These are phyloP conservation scores for Extremus antarcticus DNA, from an alignment of 495 filamentous ascomycete genomes.

Conservation along the genomic window DNA sequence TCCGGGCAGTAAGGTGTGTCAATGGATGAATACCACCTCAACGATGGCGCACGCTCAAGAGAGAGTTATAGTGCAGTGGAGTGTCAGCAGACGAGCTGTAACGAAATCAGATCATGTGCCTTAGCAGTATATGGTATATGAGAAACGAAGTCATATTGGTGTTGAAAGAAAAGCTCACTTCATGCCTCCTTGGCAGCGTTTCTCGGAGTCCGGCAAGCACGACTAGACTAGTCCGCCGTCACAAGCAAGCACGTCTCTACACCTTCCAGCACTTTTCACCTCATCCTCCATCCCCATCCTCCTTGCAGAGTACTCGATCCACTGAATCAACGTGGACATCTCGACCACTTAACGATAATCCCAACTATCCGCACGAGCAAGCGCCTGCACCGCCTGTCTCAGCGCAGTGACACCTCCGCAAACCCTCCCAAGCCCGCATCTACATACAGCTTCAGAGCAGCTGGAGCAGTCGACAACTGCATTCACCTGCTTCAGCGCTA, in stretches of 20 bases:
- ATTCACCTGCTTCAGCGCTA: neutral
- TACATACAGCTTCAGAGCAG: neutral
- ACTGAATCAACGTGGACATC: neutral
- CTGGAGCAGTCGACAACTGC: neutral
- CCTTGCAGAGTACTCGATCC: neutral
- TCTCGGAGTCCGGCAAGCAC: too few species aligned
- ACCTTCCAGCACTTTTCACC: neutral
- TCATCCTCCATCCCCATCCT: neutral
- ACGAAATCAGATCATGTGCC: too few species aligned
- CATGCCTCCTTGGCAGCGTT: too few species aligned
- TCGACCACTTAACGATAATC: neutral
- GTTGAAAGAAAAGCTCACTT: too few species aligned
- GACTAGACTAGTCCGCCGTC: too few species aligned
- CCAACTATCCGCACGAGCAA: neutral
- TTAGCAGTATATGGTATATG: too few species aligned
- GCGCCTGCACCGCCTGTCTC: neutral
- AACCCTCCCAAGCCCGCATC: neutral
- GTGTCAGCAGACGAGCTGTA: too few species aligned
- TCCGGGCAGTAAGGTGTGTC: too few species aligned
- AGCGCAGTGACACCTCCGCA: neutral
- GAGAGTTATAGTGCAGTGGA: too few species aligned
- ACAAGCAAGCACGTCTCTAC: neutral
- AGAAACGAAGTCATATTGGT: too few species aligned
- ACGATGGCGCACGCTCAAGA: too few species aligned
- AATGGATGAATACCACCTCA: too few species aligned